Evolutionary conservation across 192 early-diverging fungal genomes (phyloP), one percentile per base, ranked within the genome.

Genomic region (Geosiphon pyriformis): DNA sequence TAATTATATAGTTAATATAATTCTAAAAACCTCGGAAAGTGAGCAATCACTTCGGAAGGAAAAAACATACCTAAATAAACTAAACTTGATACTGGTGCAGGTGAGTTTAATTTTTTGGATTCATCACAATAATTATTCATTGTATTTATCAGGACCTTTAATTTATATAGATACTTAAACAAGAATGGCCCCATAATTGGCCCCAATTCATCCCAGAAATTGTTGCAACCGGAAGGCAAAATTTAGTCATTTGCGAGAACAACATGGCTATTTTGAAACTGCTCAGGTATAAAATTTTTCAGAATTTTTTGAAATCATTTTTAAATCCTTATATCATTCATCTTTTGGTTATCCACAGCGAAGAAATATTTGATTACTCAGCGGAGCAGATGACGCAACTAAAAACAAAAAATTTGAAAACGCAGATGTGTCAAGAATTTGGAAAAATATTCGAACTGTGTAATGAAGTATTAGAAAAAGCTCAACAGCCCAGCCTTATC

Each of bases 181-280:
- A 99, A 76, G 97, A 99, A 75, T 99, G 97, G 97, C 97, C 97
- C 12, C 92, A 93, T 71, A 94, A 96, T 72, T 99, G 97, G 97
- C 97, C 97, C 2, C 80, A 82, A 27, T 99, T 99, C 72, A 98
- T 99, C 68, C 92, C 97, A 20, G 96, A 98, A 78, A 94, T 99
- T 70, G 93, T 99, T 30, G 79, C 82, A n/a, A 94, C 96, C 15
- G 93, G 93, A 77, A 90, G 91, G 72, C 84, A 87, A 20, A 98
- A 92, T 68, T 76, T 98, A 11, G 79, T 93, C 4, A 78, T 99
- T 12, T 99, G 97, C 73, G 96, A 98, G 72, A 99, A 99, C 83
- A 99, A 98, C 80, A 99, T 99, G 95, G 90, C 88, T 42, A 99
- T 99, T 68, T 81, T 99, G 47, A 98, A 99, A 70, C 80, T 99